phyloP scores from a whole-genome alignment of 768 basidiomycete genomes.

The Lactifluus subvellereus region DNA sequence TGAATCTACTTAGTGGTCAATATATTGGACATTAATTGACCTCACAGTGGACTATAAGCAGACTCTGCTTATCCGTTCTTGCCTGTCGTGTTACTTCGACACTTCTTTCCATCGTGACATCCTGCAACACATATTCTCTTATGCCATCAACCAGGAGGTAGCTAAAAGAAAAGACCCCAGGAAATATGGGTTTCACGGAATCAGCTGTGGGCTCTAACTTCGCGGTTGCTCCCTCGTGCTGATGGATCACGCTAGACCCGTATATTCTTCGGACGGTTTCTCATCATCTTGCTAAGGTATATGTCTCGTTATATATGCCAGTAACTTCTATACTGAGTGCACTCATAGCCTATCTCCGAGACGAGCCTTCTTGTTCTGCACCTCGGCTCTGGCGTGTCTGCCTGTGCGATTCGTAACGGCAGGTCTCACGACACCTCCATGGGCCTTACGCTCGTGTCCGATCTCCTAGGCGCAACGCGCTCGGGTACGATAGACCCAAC shows the following conservation, averaged over 20 bases:
- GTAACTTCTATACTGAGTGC: neutral
- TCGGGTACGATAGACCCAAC: slow-evolving; percentile 79
- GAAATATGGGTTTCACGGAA: slow-evolving; percentile 91
- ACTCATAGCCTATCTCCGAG: neutral
- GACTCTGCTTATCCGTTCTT: too few species aligned
- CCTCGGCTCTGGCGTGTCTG: neutral
- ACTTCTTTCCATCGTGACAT: slow-evolving; percentile 79
- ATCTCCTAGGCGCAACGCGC: slow-evolving; percentile 85
- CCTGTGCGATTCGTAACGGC: slow-evolving; percentile 38
- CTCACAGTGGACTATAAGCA: too few species aligned
- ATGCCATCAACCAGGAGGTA: slow-evolving; percentile 63
- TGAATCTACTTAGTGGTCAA: too few species aligned
- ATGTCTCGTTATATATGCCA: too few species aligned
- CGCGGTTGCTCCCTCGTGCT: neutral
- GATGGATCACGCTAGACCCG: neutral
- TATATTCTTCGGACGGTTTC: neutral
- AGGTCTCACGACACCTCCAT: slow-evolving; percentile 81
- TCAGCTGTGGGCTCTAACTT: slow-evolving; percentile 49
- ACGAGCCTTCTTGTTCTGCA: neutral
- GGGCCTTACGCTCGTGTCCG: slow-evolving; percentile 88
- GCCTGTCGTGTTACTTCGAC: too few species aligned
- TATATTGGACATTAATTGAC: too few species aligned
- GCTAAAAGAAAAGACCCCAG: slow-evolving; percentile 61
- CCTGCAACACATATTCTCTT: slow-evolving; percentile 69
- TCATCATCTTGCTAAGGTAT: neutral